Percentiles rank a stretch among this genome's conserved stretches.
Conservation (phyloP, 1,284 basidiomycete genomes). For the Fomitiporia mediterranea region DNA sequence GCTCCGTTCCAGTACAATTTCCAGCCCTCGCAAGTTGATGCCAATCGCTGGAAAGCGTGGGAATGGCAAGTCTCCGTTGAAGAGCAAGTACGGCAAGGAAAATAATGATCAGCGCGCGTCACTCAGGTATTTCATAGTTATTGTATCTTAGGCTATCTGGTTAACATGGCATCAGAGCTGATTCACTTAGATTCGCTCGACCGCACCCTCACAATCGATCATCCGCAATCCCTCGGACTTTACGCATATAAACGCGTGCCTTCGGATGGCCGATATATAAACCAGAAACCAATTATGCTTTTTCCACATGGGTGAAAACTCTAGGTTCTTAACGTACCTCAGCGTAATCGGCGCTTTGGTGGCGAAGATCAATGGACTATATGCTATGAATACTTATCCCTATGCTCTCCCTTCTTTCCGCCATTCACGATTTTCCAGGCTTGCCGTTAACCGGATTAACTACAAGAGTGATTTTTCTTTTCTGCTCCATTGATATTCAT, state of each 20-base stretch:
- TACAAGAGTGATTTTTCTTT: not conserved
- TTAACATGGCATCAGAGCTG: slow-evolving; percentile 34
- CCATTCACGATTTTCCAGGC: slow-evolving; percentile 1
- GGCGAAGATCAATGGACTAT: slow-evolving; percentile 3
- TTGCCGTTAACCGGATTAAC: slow-evolving; percentile 3
- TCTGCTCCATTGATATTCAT: not conserved
- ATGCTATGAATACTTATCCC: slow-evolving; percentile 15
- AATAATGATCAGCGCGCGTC: slow-evolving; percentile 38
- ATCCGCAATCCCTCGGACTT: slow-evolving; percentile 24
- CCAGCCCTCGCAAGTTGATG: slow-evolving; percentile 48
- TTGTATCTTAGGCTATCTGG: not conserved
- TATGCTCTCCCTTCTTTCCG: slow-evolving; percentile 6
- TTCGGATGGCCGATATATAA: not conserved
- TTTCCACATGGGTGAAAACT: not conserved
- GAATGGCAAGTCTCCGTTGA: slow-evolving; percentile 30
- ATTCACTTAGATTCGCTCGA: slow-evolving; percentile 59
- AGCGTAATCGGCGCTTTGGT: not conserved
- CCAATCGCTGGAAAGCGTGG: slow-evolving; percentile 61
- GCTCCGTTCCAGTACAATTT: slow-evolving; percentile 42
- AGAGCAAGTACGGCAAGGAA: slow-evolving; percentile 27
- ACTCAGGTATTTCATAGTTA: slow-evolving; percentile 42
- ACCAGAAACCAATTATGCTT: not conserved
- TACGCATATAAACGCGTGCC: slow-evolving; percentile 24
- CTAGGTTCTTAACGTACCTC: slow-evolving; percentile 1
- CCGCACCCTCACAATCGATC: slow-evolving; percentile 39